These are phyloP conservation scores for Ogataea haglerorum DNA, from an alignment of 805 yeast genomes.

Conservation along the genomic window DNA sequence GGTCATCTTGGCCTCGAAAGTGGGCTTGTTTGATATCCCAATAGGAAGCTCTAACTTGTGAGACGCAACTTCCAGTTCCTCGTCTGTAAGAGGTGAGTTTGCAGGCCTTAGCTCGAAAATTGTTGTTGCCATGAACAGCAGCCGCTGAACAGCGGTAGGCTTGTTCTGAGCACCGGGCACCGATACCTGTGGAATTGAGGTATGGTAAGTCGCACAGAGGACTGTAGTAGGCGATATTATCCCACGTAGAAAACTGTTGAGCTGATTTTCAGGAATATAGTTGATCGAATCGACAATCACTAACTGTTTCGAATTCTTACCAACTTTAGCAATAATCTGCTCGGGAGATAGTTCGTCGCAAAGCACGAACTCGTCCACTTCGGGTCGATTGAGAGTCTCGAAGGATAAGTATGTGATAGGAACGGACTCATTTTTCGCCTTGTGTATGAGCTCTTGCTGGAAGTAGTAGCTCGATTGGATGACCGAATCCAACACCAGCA, in stretches of 20 bases:
- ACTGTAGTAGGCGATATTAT: conserved; percentile 42
- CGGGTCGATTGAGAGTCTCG: conserved; percentile 58
- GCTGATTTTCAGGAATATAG: conserved; percentile 42
- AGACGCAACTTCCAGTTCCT: conserved; percentile 40
- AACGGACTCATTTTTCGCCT: conserved; percentile 25
- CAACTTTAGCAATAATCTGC: conserved; percentile 11
- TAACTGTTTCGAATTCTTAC: conserved; percentile 26
- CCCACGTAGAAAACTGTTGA: conserved; percentile 36
- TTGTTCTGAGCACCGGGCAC: conserved; percentile 6
- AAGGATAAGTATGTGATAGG: conserved; percentile 58
- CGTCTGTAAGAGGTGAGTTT: conserved; percentile 33
- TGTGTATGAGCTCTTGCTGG: conserved; percentile 53
- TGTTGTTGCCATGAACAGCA: conserved; percentile 72
- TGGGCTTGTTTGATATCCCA: conserved; percentile 42
- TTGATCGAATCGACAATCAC: conserved; percentile 70
- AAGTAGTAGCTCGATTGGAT: conserved; percentile 62
- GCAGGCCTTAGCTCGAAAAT: conserved; percentile 59
- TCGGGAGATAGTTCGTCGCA: conserved; percentile 30
- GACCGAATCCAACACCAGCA: conserved; percentile 66
- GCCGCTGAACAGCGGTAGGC: conserved; percentile 25
- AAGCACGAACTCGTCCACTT: conserved; percentile 45
- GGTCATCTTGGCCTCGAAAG: conserved; percentile 49
- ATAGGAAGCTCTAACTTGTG: conserved; percentile 46
- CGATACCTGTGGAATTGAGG: conserved; percentile 32
- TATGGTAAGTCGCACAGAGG: conserved; percentile 47